These are phyloP conservation scores for Lycium ferocissimum DNA, from an alignment of 257 asterid species.

Conservation along the genomic window DNA sequence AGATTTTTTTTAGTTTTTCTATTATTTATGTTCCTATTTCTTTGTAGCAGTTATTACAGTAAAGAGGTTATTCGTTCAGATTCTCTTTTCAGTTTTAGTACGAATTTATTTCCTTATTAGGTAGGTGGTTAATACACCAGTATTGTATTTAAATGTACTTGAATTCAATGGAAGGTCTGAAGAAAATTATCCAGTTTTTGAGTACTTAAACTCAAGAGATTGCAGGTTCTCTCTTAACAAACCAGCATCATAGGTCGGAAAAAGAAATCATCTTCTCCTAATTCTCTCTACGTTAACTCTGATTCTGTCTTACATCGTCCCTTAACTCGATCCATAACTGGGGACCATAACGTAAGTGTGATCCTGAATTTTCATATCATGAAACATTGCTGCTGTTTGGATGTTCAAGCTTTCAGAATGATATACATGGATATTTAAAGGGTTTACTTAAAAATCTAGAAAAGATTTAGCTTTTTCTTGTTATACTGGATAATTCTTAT, in stretches of 20 bases:
- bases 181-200: not conserved
- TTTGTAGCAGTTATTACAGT: not conserved
- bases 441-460: not conserved
- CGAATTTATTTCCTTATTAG: not conserved
- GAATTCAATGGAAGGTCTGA: not conserved
- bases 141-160: too few species aligned
- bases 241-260: not conserved
- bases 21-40: not conserved
- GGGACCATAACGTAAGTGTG: not conserved
- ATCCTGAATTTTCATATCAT: not conserved
- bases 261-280: too few species aligned
- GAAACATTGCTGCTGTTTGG: not conserved
- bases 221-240: not conserved
- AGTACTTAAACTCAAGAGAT: not conserved
- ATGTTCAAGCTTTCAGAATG: conserved; percentile 19
- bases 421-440: conserved; percentile 12
- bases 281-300: too few species aligned
- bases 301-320: too few species aligned
- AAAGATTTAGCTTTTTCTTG: not conserved
- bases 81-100: not conserved
- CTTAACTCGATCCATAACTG: too few species aligned
- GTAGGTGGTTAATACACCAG: too few species aligned
- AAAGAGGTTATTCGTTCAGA: not conserved
- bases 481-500: not conserved
- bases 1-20: too few species aligned